Conservation (phyloP, 1,284 basidiomycete species). For the Ganoderma boninense region DNA sequence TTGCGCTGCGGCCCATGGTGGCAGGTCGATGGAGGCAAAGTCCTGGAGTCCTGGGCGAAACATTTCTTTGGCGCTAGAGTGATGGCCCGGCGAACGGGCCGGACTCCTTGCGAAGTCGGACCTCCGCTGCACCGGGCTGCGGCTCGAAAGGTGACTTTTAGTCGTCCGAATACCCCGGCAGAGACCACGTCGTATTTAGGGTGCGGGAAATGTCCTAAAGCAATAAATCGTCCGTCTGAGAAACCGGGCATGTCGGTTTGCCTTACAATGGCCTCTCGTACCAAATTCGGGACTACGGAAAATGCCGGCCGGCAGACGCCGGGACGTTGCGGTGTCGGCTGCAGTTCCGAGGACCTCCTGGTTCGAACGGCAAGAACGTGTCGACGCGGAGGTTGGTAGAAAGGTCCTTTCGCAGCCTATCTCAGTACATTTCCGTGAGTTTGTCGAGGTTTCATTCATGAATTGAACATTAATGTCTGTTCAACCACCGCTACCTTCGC, state of each 20-base stretch:
- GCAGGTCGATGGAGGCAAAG: neutral
- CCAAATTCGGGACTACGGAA: neutral
- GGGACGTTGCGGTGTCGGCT: neutral
- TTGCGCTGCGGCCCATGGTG: slow-evolving; percentile 23
- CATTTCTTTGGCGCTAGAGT: neutral
- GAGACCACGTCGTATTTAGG: no score
- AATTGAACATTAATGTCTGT: neutral
- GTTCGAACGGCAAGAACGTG: no score
- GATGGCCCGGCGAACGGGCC: neutral
- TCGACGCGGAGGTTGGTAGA: no score
- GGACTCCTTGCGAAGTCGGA: neutral
- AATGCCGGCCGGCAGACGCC: neutral
- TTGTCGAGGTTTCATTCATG: no score
- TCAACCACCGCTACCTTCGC: neutral
- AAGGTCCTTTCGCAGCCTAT: no score
- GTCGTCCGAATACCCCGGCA: no score
- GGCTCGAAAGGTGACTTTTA: no score
- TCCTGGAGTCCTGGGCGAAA: neutral
- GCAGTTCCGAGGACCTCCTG: no score
- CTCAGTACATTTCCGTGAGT: no score
- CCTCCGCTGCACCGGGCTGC: no score
- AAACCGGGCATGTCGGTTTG: neutral
- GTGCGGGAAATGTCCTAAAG: no score
- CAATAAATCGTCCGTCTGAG: neutral
- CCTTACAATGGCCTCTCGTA: neutral